Percentiles rank a stretch among this genome's conserved stretches.
Conservation (phyloP, 495 filamentous ascomycete species). For the Penicillium antarcticum region DNA sequence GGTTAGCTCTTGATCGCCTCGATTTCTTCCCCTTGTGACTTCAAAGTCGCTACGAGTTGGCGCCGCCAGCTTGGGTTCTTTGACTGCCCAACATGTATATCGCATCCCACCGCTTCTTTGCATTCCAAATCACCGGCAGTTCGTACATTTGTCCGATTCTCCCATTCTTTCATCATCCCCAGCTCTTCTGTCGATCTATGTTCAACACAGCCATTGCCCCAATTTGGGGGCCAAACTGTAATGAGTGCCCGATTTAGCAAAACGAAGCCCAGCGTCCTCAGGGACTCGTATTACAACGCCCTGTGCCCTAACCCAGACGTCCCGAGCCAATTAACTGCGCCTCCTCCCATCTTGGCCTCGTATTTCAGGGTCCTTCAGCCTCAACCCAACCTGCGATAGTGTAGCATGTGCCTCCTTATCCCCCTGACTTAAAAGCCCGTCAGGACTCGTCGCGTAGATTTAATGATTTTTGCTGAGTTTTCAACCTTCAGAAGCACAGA, state of each 20-base stretch:
- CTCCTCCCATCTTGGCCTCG: not conserved
- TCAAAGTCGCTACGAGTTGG: not conserved
- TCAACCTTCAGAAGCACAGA: too few species aligned
- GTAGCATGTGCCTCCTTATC: not conserved
- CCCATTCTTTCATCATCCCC: not conserved
- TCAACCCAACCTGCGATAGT: not conserved
- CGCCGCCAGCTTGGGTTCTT: not conserved
- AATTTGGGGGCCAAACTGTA: not conserved
- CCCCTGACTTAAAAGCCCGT: not conserved
- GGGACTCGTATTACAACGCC: not conserved
- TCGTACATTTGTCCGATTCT: not conserved
- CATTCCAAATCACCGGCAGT: not conserved
- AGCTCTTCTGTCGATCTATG: too few species aligned
- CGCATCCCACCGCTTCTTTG: not conserved
- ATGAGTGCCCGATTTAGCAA: not conserved
- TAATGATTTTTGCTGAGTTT: not conserved
- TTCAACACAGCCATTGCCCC: too few species aligned
- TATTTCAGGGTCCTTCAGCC: not conserved
- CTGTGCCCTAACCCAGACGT: not conserved
- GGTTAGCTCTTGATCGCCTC: not conserved
- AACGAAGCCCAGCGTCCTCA: not conserved
- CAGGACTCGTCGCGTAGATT: not conserved
- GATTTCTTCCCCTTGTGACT: not conserved
- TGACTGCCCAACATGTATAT: not conserved
- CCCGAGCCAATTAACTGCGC: not conserved